Evolutionary conservation across 2,329 filamentous ascomycete species (phyloP).

Genomic region (Pseudogymnoascus sp.): DNA sequence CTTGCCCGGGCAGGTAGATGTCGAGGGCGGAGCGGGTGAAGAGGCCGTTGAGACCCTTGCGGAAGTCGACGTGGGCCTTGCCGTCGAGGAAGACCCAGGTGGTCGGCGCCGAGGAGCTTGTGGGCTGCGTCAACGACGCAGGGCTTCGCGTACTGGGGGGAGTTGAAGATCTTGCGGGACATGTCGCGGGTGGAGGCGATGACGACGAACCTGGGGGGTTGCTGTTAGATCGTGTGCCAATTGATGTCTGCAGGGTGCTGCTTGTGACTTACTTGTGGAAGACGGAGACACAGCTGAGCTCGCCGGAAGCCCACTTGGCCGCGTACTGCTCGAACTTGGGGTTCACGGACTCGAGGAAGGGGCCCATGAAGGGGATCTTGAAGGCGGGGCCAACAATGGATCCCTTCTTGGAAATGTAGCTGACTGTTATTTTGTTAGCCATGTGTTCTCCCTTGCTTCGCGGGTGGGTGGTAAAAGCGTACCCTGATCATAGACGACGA

Average conservation of each 20-base stretch:
- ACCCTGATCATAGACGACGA: constrained; percentile 88
- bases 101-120: constrained; percentile 84
- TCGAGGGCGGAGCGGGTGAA: constrained; percentile 90
- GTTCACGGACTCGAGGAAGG: constrained; percentile 85
- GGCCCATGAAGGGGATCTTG: constrained; percentile 87
- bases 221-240: background rate
- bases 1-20: constrained; percentile 82
- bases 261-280: constrained; percentile 80
- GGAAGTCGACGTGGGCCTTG: constrained; percentile 90
- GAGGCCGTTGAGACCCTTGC: constrained; percentile 88
- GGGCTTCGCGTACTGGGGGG: constrained; percentile 83
- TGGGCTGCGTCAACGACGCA: constrained; percentile 92
- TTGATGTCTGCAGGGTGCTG: background rate
- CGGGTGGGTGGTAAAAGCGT: constrained; percentile 35
- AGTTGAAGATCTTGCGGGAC: constrained; percentile 95
- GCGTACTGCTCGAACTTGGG: constrained; percentile 89
- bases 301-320: constrained; percentile 84
- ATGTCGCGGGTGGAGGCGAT: constrained; percentile 93
- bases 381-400: constrained; percentile 66
- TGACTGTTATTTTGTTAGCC: constrained; percentile 44
- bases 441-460: constrained; percentile 9
- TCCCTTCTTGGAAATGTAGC: constrained; percentile 69
- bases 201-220: constrained; percentile 73
- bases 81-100: constrained; percentile 97
- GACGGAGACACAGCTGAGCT: constrained; percentile 92